Evolutionary conservation across 2,329 filamentous ascomycete genomes (phyloP).

Genomic region (Epichloe aotearoae): DNA sequence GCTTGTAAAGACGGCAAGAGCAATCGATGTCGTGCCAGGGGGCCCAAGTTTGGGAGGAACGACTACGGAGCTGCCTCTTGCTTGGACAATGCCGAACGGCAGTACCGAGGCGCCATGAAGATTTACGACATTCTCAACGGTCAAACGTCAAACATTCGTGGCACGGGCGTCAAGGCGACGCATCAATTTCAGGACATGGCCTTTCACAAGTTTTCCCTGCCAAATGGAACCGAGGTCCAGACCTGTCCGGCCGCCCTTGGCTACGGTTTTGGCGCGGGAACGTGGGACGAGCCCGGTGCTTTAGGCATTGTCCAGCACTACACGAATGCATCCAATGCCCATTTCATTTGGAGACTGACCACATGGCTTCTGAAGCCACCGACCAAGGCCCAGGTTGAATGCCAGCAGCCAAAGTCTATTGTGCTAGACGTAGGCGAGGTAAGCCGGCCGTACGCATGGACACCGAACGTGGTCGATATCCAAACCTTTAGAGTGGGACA

Average conservation of each 20-base stretch:
- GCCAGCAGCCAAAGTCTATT: slow-evolving; percentile 72
- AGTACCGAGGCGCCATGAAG: slow-evolving; percentile 43
- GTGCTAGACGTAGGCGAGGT: slow-evolving; percentile 77
- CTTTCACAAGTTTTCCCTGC: slow-evolving; percentile 56
- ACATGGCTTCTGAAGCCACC: slow-evolving; percentile 58
- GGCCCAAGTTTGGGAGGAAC: slow-evolving; percentile 50
- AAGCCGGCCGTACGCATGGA: slow-evolving; percentile 65
- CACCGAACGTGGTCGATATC: slow-evolving; percentile 78
- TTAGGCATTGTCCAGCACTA: slow-evolving; percentile 86
- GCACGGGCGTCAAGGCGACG: slow-evolving; percentile 58
- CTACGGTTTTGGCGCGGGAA: slow-evolving; percentile 82
- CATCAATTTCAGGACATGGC: slow-evolving; percentile 73
- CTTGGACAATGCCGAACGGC: slow-evolving; percentile 57
- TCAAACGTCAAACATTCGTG: slow-evolving; percentile 38
- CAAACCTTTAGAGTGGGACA: slow-evolving; percentile 75
- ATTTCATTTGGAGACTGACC: slow-evolving; percentile 67
- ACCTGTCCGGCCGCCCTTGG: slow-evolving; percentile 81
- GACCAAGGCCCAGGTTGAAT: slow-evolving; percentile 52
- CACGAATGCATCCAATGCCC: slow-evolving; percentile 52
- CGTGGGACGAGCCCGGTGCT: slow-evolving; percentile 72
- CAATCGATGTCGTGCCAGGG: slow-evolving; percentile 56
- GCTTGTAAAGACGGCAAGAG: slow-evolving; percentile 58
- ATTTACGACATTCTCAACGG: slow-evolving; percentile 37
- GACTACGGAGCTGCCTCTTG: slow-evolving; percentile 65
- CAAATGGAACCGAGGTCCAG: slow-evolving; percentile 54